Conservation (phyloP, 2,329 filamentous ascomycete species). For the Metarhizium brunneum region DNA sequence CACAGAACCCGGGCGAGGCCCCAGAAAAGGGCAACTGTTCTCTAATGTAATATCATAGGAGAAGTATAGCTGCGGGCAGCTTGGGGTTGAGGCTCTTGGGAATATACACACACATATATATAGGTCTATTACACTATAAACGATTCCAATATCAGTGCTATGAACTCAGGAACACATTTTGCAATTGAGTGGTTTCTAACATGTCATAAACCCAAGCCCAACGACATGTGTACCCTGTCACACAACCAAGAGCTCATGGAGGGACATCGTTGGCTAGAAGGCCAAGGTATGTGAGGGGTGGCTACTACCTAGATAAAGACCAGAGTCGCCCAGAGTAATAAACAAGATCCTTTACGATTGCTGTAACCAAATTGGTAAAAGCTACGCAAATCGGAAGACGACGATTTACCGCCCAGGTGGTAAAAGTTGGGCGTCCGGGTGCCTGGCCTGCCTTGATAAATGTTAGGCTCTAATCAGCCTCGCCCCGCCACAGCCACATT, state of each 20-base stretch:
- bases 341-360: neutral
- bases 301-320: too few species aligned
- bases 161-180: neutral
- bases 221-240: too few species aligned
- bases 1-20: constrained; percentile 80
- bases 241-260: neutral
- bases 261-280: too few species aligned
- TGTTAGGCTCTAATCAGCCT: neutral
- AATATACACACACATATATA: neutral
- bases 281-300: too few species aligned
- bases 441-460: too few species aligned
- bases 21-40: constrained; percentile 70
- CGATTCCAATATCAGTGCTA: neutral
- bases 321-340: too few species aligned
- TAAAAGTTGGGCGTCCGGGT: too few species aligned
- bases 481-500: neutral
- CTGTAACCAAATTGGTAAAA: neutral
- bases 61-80: constrained; percentile 5
- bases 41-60: constrained; percentile 60
- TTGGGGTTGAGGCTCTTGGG: neutral
- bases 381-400: neutral
- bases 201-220: too few species aligned
- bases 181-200: neutral
- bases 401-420: neutral
- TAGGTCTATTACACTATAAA: neutral